phyloP scores from a whole-genome alignment of 2,329 filamentous ascomycete species.

The Blumeria graminis region DNA sequence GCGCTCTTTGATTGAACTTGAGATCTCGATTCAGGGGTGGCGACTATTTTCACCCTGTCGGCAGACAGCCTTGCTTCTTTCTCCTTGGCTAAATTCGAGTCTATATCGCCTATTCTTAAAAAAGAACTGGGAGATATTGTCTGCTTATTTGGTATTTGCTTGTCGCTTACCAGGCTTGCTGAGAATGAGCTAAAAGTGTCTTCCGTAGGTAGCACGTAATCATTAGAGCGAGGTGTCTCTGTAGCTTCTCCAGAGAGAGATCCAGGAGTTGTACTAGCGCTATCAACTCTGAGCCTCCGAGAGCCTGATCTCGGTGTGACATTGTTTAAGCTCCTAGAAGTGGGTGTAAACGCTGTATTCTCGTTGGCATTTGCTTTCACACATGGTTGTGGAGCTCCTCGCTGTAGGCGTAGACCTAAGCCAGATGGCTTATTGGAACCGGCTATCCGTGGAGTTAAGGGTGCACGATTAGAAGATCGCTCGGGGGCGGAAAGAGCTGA shows the following conservation, averaged over 20 bases:
- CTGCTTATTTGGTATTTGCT: conserved; percentile 5
- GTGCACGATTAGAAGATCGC: conserved; percentile 26
- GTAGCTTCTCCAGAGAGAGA: conserved; percentile 27
- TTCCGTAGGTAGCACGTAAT: conserved; percentile 9
- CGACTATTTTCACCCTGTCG: conserved; percentile 37
- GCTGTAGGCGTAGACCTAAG: conserved; percentile 18
- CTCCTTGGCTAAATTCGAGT: no score
- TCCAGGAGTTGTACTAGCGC: conserved; percentile 38
- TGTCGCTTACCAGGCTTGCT: conserved; percentile 8
- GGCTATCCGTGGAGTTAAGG: conserved; percentile 33
- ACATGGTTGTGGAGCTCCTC: conserved; percentile 22
- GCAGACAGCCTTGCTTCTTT: conserved; percentile 61
- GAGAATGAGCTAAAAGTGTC: conserved; percentile 13
- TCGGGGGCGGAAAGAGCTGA: conserved; percentile 35
- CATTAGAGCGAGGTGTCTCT: conserved; percentile 13
- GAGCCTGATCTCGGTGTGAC: conserved; percentile 58
- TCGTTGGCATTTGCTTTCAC: conserved; percentile 17
- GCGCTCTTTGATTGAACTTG: conserved; percentile 9
- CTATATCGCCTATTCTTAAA: conserved; percentile 4
- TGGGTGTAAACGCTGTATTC: conserved; percentile 24
- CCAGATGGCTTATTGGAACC: conserved; percentile 13
- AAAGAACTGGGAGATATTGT: conserved; percentile 20
- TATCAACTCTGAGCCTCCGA: conserved; percentile 48
- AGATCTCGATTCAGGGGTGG: conserved; percentile 6
- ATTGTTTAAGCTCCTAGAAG: conserved; percentile 36